Conservation (phyloP, 2,329 filamentous ascomycete genomes). For the Ophiostoma angusticollis region DNA sequence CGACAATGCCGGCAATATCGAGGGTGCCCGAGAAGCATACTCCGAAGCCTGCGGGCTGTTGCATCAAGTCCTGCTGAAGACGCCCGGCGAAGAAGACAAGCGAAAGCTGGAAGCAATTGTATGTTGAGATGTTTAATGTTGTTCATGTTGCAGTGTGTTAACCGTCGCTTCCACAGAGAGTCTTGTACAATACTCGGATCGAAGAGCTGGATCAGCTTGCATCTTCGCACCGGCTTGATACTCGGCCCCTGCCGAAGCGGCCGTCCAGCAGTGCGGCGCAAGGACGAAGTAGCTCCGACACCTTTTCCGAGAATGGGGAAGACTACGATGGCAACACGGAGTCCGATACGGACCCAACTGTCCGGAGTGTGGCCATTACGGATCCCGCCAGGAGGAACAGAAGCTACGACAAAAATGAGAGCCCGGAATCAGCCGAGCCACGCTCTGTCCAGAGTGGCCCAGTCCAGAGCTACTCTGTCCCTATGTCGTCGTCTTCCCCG, state of each 20-base stretch:
- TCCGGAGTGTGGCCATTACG: conserved; percentile 27
- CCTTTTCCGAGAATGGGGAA: too few relatives aligned
- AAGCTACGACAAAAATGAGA: conserved; percentile 30
- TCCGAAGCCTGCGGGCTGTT: conserved; percentile 79
- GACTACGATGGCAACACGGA: conserved; percentile 9
- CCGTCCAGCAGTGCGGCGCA: conserved; percentile 39
- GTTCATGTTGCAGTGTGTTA: too few relatives aligned
- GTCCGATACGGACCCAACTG: neutral
- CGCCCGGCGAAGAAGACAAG: conserved; percentile 72
- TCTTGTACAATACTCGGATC: conserved; percentile 83
- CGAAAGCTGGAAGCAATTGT: conserved; percentile 89
- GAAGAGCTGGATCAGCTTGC: conserved; percentile 68
- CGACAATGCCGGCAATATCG: conserved; percentile 91
- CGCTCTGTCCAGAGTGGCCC: conserved; percentile 17
- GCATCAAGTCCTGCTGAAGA: conserved; percentile 76
- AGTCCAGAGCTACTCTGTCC: conserved; percentile 17
- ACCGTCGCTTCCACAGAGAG: conserved; percentile 43
- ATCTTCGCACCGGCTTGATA: conserved; percentile 37
- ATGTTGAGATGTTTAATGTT: conserved; percentile 32
- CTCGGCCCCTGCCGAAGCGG: conserved; percentile 64
- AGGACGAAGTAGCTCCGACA: conserved; percentile 15
- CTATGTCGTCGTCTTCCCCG: conserved; percentile 15
- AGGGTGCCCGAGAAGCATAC: conserved; percentile 82
- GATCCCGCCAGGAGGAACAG: conserved; percentile 41
- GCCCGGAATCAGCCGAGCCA: conserved; percentile 9